phyloP scores from a whole-genome alignment of 305 asterid species.

The Monarda citriodora region DNA sequence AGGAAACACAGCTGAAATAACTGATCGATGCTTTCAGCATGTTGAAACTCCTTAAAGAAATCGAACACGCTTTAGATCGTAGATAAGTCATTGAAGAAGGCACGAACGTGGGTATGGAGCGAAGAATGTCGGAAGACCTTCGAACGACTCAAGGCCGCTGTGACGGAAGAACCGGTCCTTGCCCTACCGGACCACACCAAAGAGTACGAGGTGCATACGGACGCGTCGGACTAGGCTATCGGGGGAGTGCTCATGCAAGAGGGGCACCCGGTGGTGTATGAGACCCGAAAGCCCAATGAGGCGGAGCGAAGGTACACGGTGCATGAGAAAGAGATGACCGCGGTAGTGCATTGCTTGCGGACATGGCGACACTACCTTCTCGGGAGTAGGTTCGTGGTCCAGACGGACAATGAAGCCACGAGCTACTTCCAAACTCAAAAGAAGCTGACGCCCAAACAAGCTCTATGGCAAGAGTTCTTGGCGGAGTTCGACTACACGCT shows the following conservation, averaged over 20 bases:
- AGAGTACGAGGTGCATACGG: neutral
- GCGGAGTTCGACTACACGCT: too few relatives aligned
- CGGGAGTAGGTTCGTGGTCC: neutral
- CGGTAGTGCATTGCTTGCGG: neutral
- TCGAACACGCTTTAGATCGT: too few relatives aligned
- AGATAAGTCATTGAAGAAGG: too few relatives aligned
- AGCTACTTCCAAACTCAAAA: constrained; percentile 10
- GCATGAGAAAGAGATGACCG: too few relatives aligned
- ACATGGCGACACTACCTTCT: neutral
- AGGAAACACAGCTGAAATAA: too few relatives aligned
- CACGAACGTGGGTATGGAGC: neutral
- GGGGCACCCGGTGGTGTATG: neutral
- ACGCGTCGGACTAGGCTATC: neutral
- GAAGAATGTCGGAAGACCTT: neutral
- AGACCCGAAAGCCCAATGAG: neutral
- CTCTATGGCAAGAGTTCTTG: constrained; percentile 5
- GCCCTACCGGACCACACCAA: neutral
- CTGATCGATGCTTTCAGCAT: too few relatives aligned
- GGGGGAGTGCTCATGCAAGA: too few relatives aligned
- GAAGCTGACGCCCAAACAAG: neutral
- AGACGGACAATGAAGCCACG: neutral
- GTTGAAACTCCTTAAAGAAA: too few relatives aligned
- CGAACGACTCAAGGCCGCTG: neutral
- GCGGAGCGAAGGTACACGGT: neutral
- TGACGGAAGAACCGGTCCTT: neutral